Base-by-base conservation (phyloP, 768 basidiomycete species). In the Podaxis carcinomalis region DNA sequence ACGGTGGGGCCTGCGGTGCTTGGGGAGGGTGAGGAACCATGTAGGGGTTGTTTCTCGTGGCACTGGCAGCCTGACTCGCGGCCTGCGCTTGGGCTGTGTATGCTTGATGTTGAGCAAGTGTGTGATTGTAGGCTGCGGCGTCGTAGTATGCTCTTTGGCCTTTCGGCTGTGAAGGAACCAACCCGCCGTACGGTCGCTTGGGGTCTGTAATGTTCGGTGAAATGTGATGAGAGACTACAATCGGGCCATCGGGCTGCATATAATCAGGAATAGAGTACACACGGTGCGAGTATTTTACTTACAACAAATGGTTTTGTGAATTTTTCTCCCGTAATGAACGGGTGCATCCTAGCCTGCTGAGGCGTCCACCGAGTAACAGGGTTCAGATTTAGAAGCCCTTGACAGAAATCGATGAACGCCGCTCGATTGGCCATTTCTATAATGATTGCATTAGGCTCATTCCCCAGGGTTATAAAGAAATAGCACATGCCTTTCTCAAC, bases 261-360 rank as follows among this genome's bases (percentile, higher is more conserved):
- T 21, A 16, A 53, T 27, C 47, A 56, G 59, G 21, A 23, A 52
- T 21, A 23, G 59, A 25, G 37, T 25, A 51, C 19, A n/a, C n/a
- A 25, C 44, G 39, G 46, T 9, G 16, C 14, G 19, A 49, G 37
- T 21, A 19, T 21, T 21, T 4, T 51, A 77, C 88, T 70, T 75
- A 91, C 92, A 70, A 85, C 82, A 74, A 89, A 94, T 5, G 92
- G 89, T 69, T 91, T 92, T 5, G 86, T 88, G 70, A 89, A 97
- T 70, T 95, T 95, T 75, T 98, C 97, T 55, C 96, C 96, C 4
- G 95, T 97, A 67, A 99, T 97, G 75, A 98, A 99, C 1, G 97
- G 97, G 73, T 99, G 97, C 68, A 91, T 77, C 53, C 90, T 82
- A 40, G 97, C 97, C 74, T 99, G 95, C 69, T 97, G 94, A 25